Evolutionary conservation across 2,329 filamentous ascomycete genomes (phyloP), one percentile per base, ranked within the genome.

Genomic region (Dryadomyces quercivorus): DNA sequence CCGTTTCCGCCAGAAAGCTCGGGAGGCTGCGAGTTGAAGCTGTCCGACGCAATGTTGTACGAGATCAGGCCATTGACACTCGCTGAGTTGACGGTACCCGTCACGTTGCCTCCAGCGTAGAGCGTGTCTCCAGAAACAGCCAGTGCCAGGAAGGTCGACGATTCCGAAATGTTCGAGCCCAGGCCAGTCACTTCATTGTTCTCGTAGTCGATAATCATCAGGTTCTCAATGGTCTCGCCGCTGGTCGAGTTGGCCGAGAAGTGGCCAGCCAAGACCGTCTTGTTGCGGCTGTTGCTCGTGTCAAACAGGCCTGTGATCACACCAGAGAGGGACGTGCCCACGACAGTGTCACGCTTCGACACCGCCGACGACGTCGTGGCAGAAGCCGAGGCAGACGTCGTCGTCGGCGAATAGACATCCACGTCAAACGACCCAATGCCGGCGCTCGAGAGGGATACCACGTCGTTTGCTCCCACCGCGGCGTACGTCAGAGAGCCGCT

Each of bases 181-280:
- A 96, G 73, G 10, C 92, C 92, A 26, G 76, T 83, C 16, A 94
- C 74, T 61, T 85, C 73, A 22, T 74, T 75, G 57, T 87, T 74
- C n/a, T 81, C 79, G 46, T 85, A 84, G 66, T 96, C 87, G 58
- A 97, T 81, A 59, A 98, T 80, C 42, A 86, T 75, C 16, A 98
- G 72, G 62, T 96, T 97, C 60, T 89, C 76, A 57, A 96, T 76
- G 5, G 76, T 75, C 3, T 84, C 82, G 21, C 84, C 87, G 60
- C 91, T 80, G 8, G 77, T 77, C 15, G 79, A 80, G 34, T 75
- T 80, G 1, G 88, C 84, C 8, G 80, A 79, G 66, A 98, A 98
- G 62, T 90, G 88, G 1, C 93, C 93, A 50, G 84, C 93, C 31
- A 97, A 75, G 43, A 97, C 80, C 0, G 93, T 97, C 55, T 94